Evolutionary conservation across 139 green algal species (phyloP), one percentile per base, ranked within the genome.

Genomic region (Haematococcus lacustris): DNA sequence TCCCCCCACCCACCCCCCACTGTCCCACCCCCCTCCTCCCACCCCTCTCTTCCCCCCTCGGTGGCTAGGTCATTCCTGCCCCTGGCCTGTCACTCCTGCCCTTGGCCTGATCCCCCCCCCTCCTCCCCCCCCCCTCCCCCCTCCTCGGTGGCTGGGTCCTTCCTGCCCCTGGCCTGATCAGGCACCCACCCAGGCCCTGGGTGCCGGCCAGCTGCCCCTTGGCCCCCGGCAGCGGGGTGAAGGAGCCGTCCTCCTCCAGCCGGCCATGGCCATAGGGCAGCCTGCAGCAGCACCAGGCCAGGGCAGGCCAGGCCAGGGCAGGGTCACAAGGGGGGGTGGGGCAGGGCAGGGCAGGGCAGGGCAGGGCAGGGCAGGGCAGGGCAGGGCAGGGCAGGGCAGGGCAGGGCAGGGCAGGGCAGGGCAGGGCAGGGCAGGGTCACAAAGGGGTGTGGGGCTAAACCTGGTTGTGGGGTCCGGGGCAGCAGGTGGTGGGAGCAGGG

Each of bases 201-300:
- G 35, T 28, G 35, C 6, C 28, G 66, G 37, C 34, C 25, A 28
- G 40, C 30, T n/a, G n/a, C n/a, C n/a, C n/a, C n/a, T n/a, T n/a
- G n/a, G 4, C 3, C 13, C n/a, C 6, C 30, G 9, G 65, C 30
- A 37, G 33, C 37, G 41, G 78, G 40, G 21, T 72, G 51, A 86
- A 83, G 26, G 70, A 80, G 38, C 75, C 82, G 39, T 86, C 84
- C 41, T 71, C 53, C 17, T 80, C 59, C 51, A 87, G 57, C 1
- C 70, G 66, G 38, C 77, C 83, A 3, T 76, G 72, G 28, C 73
- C 77, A 70, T 88, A 88, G 33, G 80, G 76, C 66, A 84, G 75
- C 74, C 69, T 69, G 38, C 63, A 35, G 35, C 3, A 30, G 25
- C 3, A 13, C 13, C 13, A 21, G n/a, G n/a, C n/a, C 21, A 57